These are phyloP conservation scores for Penstemon eatonii DNA, from an alignment of 257 asterid genomes.

Conservation along the genomic window DNA sequence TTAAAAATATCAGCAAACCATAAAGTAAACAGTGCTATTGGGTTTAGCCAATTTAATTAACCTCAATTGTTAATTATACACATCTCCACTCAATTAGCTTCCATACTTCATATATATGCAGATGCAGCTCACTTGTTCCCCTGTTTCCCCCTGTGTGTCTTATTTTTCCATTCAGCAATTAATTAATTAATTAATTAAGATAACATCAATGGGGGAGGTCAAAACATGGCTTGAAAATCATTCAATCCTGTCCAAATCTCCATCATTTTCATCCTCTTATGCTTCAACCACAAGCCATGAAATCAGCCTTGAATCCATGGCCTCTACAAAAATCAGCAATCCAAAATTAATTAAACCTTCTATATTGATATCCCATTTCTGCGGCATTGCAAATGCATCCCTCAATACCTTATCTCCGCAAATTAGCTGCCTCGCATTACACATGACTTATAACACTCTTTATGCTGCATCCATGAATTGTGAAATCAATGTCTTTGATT, in stretches of 20 bases:
- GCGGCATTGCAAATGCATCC: constrained; percentile 31
- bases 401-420: constrained; percentile 38
- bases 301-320: constrained; percentile 36
- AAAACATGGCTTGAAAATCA: constrained; percentile 37
- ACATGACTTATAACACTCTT: constrained; percentile 26
- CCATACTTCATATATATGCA: constrained; percentile 3
- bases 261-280: constrained; percentile 33
- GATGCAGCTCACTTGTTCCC: constrained; percentile 16
- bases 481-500: constrained; percentile 43
- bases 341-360: background rate
- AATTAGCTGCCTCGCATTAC: constrained; percentile 55
- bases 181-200: background rate
- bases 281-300: constrained; percentile 37
- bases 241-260: constrained; percentile 20
- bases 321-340: background rate
- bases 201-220: constrained; percentile 43
- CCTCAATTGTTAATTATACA: constrained; percentile 32
- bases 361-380: constrained; percentile 1
- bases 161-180: background rate
- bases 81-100: background rate
- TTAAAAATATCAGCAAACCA: constrained; percentile 32
- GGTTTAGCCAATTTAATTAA: constrained; percentile 14
- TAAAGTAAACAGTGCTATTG: constrained; percentile 23
- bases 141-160: background rate
- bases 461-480: constrained; percentile 48